Base-by-base conservation (phyloP, 495 filamentous ascomycete species). In the Penicillium parvum region DNA sequence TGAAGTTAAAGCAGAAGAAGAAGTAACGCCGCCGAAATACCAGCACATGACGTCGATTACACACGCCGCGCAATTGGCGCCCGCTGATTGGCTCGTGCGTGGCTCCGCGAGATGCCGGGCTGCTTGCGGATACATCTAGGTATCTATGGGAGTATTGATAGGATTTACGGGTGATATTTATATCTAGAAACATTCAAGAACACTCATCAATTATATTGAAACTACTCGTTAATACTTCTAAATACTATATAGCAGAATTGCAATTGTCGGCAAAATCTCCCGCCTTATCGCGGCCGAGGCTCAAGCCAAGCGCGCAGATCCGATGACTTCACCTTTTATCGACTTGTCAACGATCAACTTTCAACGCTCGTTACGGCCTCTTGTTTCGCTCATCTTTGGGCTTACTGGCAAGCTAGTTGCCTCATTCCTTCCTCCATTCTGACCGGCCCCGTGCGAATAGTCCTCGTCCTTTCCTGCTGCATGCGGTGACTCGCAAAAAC, bases 31-130 rank as follows among this genome's bases (percentile, higher is more conserved):
- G 15, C 18, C 34, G n/a, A 20, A 37, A 37, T 6, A 12, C n/a
- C 19, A 22, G n/a, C 43, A 47, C 32, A 50, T 60, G 57, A 60
- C 57, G 57, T 60, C 50, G 53, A 52, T 55, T 39, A 38, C 34
- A 32, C 36, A 45, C 41, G 27, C 32, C 15, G 33, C 12, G 15
- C 36, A 37, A 51, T 45, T 47, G 28, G 23, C 26, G 20, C 12
- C 38, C 23, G 26, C 25, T 53, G 32, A 49, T 54, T 60, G 57
- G 57, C 22, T 14, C 28, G 27, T 18, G 19, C 3, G 12, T 11
- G 27, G 22, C 37, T 57, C 57, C 57, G 57, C 41, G 43, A 40
- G 43, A 29, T 60, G 44, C 53, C 50, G 57, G 50, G 39, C 34
- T 38, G 39, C 12, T 32, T 41, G 36, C 40, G 21, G 36, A 15